Evolutionary conservation across 768 basidiomycete species (phyloP).

Genomic region (Lyophyllum shimeji): DNA sequence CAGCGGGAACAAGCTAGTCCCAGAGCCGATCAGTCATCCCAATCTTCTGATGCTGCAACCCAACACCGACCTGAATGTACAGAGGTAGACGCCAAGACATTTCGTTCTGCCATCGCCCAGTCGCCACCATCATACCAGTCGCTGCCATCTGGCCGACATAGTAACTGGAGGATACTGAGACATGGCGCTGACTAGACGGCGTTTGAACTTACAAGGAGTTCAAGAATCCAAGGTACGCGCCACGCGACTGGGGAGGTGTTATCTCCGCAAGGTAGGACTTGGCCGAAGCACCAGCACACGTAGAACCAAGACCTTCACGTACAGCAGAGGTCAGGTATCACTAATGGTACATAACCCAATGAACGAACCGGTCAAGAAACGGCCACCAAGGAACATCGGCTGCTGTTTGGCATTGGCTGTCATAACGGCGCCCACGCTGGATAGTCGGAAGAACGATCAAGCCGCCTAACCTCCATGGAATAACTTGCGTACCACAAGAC

Average conservation of each 20-base stretch:
- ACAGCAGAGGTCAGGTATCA: background rate
- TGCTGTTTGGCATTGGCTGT: slow-evolving; percentile 47
- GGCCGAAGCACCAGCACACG: slow-evolving; percentile 45
- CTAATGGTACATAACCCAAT: background rate
- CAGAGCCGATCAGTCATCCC: background rate
- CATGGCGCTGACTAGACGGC: background rate
- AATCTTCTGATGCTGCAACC: background rate
- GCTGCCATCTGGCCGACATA: slow-evolving; percentile 56
- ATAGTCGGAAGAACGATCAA: background rate
- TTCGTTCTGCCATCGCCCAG: slow-evolving; percentile 39
- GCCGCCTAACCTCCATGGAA: background rate
- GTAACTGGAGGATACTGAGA: slow-evolving; percentile 29
- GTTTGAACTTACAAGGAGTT: slow-evolving; percentile 44
- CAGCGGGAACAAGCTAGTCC: slow-evolving; percentile 40
- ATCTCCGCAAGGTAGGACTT: slow-evolving; percentile 55
- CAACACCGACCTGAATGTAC: slow-evolving; percentile 40
- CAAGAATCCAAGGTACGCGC: slow-evolving; percentile 49
- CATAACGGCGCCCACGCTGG: slow-evolving; percentile 45
- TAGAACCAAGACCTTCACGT: slow-evolving; percentile 34
- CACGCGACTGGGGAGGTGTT: slow-evolving; percentile 45
- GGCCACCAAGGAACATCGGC: slow-evolving; percentile 46
- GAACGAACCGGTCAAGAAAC: slow-evolving; percentile 46
- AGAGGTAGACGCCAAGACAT: slow-evolving; percentile 51
- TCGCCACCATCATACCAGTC: slow-evolving; percentile 55
- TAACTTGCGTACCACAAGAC: slow-evolving; percentile 38